These are phyloP conservation scores for Wickerhamiella allomyrinae DNA, from an alignment of 805 yeast species.

Conservation along the genomic window DNA sequence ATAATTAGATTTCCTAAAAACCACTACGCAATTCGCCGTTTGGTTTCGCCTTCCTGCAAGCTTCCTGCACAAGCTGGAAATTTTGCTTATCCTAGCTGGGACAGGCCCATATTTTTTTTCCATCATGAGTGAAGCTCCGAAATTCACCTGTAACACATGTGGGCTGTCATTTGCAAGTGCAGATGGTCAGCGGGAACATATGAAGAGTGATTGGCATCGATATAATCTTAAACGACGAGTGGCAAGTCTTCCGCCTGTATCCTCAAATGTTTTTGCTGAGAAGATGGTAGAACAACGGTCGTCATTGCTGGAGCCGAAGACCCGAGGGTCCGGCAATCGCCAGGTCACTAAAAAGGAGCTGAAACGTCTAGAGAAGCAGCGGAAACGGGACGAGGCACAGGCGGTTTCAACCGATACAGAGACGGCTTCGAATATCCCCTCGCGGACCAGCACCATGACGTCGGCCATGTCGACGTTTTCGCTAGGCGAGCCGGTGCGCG, in stretches of 20 bases:
- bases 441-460: conserved; percentile 4
- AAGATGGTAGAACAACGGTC: conserved; percentile 36
- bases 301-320: conserved; percentile 8
- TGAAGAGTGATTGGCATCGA: conserved; percentile 98
- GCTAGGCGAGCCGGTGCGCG: conserved; percentile 9
- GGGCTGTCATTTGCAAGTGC: conserved; percentile 64
- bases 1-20: no score
- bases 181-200: conserved; percentile 79
- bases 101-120: background rate
- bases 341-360: conserved; percentile 28
- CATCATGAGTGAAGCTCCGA: conserved; percentile 6
- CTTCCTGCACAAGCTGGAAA: no score
- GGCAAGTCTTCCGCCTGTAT: conserved; percentile 62
- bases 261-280: conserved; percentile 54
- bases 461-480: conserved; percentile 7
- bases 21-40: no score
- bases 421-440: conserved; percentile 4
- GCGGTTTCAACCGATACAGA: background rate
- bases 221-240: conserved; percentile 90
- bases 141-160: conserved; percentile 80
- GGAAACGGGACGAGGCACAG: conserved; percentile 7
- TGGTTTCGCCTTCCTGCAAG: no score
- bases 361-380: conserved; percentile 21
- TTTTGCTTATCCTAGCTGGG: no score
- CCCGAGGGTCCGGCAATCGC: conserved; percentile 10